A percentile compares a stretch with the other conserved stretches of the same genome.
phyloP scores from a whole-genome alignment of 257 asterid species.

The Salvia rosmarinus region DNA sequence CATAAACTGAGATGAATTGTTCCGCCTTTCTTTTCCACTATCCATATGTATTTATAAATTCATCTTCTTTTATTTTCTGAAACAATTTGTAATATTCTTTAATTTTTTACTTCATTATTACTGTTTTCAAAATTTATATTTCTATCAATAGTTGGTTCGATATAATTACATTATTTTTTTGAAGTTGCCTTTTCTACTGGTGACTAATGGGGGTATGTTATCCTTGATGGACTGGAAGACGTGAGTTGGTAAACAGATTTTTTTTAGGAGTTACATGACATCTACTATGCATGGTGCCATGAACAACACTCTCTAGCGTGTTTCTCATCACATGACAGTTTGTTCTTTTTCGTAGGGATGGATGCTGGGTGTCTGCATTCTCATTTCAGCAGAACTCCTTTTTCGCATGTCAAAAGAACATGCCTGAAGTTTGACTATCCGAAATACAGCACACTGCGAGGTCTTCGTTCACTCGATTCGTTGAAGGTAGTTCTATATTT shows the following conservation, averaged over 20 bases:
- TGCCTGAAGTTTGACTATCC: constrained; percentile 41
- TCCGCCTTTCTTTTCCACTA: too few relatives aligned
- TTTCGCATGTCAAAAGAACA: constrained; percentile 39
- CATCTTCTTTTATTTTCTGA: too few relatives aligned
- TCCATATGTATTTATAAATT: too few relatives aligned
- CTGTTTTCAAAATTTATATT: not conserved
- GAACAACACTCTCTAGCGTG: not conserved
- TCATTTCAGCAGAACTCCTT: constrained; percentile 40
- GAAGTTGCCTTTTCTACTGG: constrained; percentile 5
- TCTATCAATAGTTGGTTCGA: not conserved
- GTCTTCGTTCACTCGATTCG: constrained; percentile 64
- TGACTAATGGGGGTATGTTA: constrained; percentile 6
- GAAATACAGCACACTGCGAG: constrained; percentile 37
- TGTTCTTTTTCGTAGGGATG: constrained; percentile 54
- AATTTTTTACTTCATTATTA: too few relatives aligned
- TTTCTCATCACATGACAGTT: constrained; percentile 10
- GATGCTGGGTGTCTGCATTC: constrained; percentile 49
- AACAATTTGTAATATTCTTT: too few relatives aligned
- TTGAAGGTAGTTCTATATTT: constrained; percentile 50
- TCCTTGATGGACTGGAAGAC: too few relatives aligned
- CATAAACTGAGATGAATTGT: too few relatives aligned
- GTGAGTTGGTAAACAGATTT: not conserved
- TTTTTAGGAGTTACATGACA: not conserved
- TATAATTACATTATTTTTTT: too few relatives aligned
- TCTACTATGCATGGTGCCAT: not conserved